phyloP scores from a whole-genome alignment of 805 yeast species.

The Pichia pseudocactophila region DNA sequence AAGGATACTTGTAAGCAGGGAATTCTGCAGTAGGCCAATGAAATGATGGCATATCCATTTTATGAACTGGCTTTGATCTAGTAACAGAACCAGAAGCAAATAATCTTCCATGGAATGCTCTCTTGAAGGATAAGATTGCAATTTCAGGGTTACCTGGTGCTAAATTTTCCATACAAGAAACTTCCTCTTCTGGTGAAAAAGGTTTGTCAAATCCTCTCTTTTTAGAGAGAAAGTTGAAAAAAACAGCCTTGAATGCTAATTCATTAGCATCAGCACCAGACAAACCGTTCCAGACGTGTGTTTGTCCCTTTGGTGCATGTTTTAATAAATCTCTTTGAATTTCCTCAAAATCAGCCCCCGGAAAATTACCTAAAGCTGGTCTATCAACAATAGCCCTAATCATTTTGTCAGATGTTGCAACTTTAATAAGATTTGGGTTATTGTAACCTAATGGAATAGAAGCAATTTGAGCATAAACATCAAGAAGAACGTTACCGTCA shows the following conservation, averaged over 20 bases:
- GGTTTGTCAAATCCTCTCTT: conserved; percentile 55
- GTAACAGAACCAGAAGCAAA: conserved; percentile 89
- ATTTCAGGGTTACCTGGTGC: conserved; percentile 86
- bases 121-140: conserved; percentile 77
- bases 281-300: conserved; percentile 67
- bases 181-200: conserved; percentile 62
- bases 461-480: conserved; percentile 76
- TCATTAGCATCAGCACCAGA: conserved; percentile 88
- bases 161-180: conserved; percentile 66
- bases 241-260: conserved; percentile 82
- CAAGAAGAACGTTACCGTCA: conserved; percentile 69
- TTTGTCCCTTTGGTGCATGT: conserved; percentile 73
- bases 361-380: conserved; percentile 80
- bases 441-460: conserved; percentile 82
- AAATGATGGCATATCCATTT: conserved; percentile 86
- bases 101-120: conserved; percentile 91
- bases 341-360: conserved; percentile 49
- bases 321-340: conserved; percentile 51
- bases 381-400: conserved; percentile 67
- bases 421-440: conserved; percentile 64
- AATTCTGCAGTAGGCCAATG: conserved; percentile 97
- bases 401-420: conserved; percentile 64
- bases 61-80: conserved; percentile 91
- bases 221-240: conserved; percentile 65
- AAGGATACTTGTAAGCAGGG: conserved; percentile 61